Conservation (phyloP, 257 asterid genomes). For the Paraleonurus japonicus region DNA sequence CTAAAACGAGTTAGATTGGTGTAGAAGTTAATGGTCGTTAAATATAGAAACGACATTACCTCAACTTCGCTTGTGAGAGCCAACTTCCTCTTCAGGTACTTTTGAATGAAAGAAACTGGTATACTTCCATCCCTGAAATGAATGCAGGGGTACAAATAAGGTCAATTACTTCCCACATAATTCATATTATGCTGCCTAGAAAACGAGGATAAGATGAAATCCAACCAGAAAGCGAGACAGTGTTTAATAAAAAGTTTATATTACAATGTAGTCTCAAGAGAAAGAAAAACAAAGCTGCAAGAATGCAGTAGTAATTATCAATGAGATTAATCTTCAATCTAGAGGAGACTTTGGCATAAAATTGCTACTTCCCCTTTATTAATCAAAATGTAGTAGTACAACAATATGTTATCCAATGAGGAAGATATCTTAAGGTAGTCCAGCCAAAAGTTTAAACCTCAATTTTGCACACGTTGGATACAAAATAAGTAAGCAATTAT, state of each 20-base stretch:
- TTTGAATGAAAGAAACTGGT: slow-evolving; percentile 57
- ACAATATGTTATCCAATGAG: background rate
- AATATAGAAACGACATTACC: slow-evolving; percentile 33
- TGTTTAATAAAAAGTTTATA: background rate
- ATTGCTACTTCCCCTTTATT: background rate
- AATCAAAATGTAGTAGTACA: background rate
- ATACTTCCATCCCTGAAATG: slow-evolving; percentile 68
- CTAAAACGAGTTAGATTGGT: background rate
- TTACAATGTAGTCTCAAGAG: background rate
- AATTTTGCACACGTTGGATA: background rate
- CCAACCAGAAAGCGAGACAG: background rate
- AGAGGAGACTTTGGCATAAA: background rate
- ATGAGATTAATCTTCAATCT: slow-evolving; percentile 10
- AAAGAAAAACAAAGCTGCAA: slow-evolving; percentile 2
- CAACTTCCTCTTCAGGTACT: slow-evolving; percentile 52
- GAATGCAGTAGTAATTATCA: background rate
- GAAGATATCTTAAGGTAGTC: background rate
- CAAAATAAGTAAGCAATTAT: background rate
- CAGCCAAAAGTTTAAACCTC: slow-evolving; percentile 12
- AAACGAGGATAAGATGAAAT: background rate
- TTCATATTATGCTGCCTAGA: background rate
- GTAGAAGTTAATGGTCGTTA: background rate
- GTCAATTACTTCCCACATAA: background rate
- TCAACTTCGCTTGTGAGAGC: slow-evolving; percentile 46
- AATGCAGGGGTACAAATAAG: background rate